Evolutionary conservation across 768 basidiomycete species (phyloP), one percentile per base, ranked within the genome.

Genomic region (Hortiboletus flavorubellus): DNA sequence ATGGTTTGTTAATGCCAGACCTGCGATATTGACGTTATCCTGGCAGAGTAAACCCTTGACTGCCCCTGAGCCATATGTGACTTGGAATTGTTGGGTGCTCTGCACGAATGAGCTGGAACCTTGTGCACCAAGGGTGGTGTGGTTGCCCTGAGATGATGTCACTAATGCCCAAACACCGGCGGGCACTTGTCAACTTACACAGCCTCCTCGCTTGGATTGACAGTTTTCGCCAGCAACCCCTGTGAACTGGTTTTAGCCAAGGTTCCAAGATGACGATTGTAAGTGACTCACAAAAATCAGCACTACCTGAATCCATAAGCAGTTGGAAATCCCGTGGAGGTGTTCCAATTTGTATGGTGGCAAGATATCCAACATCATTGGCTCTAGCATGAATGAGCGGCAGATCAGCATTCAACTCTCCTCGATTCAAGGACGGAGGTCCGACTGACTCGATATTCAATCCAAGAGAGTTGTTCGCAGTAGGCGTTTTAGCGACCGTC

Each of bases 301-400:
- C 83, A 12, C 81, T 83, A 30, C 87, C 87, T 33, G 83, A 84
- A 67, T 88, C 87, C 81, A 88, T 84, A 18, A 88, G 73, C 49
- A 89, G 67, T 30, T 72, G 64, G 63, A 83, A 87, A 56, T 80
- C 64, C 34, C 65, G 74, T 9, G 82, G 78, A 21, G 86, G 86
- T 1, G 83, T 86, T n/a, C 87, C 87, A 45, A 88, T 77, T 62
- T 85, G 79, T 11, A 89, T 61, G 11, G 76, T 80, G 9, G 83
- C 80, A 39, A 84, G 67, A 61, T 84, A 87, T 59, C 78, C 81
- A 44, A 81, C 70, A 60, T 87, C 84, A 49, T 80, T 63, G 8
- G 72, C 75, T 60, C 81, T 80, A 49, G 26, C 51, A 23, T 18
- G 6, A 46, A 26, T 50, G 14, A 51, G 23, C 15, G 26, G 18